Evolutionary conservation across 2,329 filamentous ascomycete genomes (phyloP).

Genomic region (Penicillium hesseltinei): DNA sequence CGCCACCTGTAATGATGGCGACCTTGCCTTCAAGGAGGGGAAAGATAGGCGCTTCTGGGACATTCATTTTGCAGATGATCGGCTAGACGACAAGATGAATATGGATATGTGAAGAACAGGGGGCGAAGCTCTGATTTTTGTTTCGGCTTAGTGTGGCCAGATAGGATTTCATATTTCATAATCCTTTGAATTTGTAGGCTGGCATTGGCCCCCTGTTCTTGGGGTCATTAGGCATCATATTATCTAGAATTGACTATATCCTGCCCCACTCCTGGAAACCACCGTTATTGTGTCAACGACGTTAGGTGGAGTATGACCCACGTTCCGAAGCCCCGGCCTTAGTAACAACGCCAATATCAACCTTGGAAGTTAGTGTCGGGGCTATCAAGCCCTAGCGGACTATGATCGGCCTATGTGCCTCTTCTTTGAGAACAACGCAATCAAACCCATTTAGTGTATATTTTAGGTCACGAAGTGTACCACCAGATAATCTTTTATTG

Average conservation of each 20-base stretch:
- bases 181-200: not conserved
- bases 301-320: not conserved
- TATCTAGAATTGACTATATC: not conserved
- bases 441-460: not conserved
- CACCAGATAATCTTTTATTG: too few relatives aligned
- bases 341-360: not conserved
- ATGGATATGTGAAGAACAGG: not conserved
- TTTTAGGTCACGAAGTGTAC: too few relatives aligned
- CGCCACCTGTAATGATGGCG: constrained; percentile 28
- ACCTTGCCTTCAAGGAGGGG: constrained; percentile 16
- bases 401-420: not conserved
- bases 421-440: not conserved
- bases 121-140: not conserved
- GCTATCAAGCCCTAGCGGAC: not conserved
- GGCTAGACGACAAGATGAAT: not conserved
- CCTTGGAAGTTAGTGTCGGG: not conserved
- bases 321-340: not conserved
- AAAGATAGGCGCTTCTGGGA: not conserved
- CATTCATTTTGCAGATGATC: not conserved
- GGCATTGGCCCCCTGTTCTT: not conserved
- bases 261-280: not conserved
- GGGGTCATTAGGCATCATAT: not conserved
- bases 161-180: too few relatives aligned
- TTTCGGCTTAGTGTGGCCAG: not conserved
- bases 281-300: not conserved